These are phyloP conservation scores for Berkeleyomyces basicola DNA, from an alignment of 2,329 filamentous ascomycete genomes.

Conservation along the genomic window DNA sequence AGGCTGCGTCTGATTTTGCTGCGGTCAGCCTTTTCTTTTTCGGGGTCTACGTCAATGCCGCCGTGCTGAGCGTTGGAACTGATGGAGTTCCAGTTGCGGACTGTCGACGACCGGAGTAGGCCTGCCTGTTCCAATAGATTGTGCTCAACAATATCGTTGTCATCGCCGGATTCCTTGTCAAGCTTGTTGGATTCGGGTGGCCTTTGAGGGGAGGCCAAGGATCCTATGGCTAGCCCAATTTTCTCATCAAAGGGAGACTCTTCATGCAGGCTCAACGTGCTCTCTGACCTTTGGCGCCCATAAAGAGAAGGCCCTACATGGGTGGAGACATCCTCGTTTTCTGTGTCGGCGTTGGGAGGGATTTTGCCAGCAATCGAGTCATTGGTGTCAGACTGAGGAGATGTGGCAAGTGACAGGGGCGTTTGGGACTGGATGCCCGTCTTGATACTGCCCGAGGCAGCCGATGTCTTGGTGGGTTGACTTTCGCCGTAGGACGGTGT, in stretches of 20 bases:
- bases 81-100: conserved; percentile 8
- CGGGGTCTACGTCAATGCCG: conserved; percentile 12
- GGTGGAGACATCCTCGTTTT: conserved; percentile 3
- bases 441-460: not conserved
- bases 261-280: not conserved
- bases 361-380: not conserved
- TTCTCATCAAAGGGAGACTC: conserved; percentile 18
- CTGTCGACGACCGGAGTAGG: conserved; percentile 26
- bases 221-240: conserved; percentile 14
- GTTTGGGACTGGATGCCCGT: not conserved
- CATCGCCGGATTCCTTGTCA: conserved; percentile 21
- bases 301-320: not conserved
- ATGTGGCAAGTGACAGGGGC: conserved; percentile 1
- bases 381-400: not conserved
- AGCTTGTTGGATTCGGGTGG: conserved; percentile 25
- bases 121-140: conserved; percentile 52
- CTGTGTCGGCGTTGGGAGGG: not conserved
- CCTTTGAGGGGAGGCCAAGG: not conserved
- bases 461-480: not conserved
- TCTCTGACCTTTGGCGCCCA: not conserved
- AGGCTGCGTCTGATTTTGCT: conserved; percentile 69
- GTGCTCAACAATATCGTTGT: conserved; percentile 50
- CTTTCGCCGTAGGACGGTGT: not conserved
- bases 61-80: conserved; percentile 8
- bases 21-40: conserved; percentile 35